A percentile compares a stretch with the other conserved stretches of the same genome.
Evolutionary conservation across 257 asterid species (phyloP).

Genomic region (Osmanthus fragrans): DNA sequence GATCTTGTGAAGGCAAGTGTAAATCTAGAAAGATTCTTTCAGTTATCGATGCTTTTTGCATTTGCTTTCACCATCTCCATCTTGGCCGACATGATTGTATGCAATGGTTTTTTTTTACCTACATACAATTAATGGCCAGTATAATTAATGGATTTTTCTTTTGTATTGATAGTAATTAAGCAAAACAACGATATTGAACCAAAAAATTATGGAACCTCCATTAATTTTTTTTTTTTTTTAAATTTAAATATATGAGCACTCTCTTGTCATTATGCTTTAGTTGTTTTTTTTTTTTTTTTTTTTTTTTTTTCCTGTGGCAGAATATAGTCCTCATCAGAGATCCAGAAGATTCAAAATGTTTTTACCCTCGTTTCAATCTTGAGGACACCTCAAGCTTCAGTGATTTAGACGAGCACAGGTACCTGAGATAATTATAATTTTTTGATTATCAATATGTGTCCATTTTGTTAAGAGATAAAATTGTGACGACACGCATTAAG

Average conservation of each 20-base stretch:
- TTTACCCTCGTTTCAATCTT: constrained; percentile 90
- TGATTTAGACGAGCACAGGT: constrained; percentile 78
- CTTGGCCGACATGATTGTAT: background rate
- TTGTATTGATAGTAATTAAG: background rate
- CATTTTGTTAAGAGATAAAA: background rate
- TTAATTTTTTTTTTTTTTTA: background rate
- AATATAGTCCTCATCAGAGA: constrained; percentile 80
- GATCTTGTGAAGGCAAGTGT: constrained; percentile 79
- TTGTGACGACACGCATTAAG: background rate
- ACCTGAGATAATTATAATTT: background rate
- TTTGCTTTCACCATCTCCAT: background rate
- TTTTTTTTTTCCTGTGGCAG: constrained; percentile 42
- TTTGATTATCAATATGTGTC: background rate
- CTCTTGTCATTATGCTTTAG: background rate
- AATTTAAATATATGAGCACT: background rate
- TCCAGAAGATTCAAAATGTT: constrained; percentile 74
- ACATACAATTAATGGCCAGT: too few species aligned
- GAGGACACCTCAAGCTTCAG: constrained; percentile 82
- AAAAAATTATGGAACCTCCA: background rate
- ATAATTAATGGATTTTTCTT: too few species aligned
- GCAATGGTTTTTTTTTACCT: background rate
- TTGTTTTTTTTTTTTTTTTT: constrained; percentile 19
- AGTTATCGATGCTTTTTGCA: background rate
- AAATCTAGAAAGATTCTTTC: background rate
- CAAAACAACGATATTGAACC: background rate